Percentiles rank a stretch among this genome's conserved stretches.
Evolutionary conservation across 345 rosid species (phyloP).

Genomic region (Mallotus nudiflorus): DNA sequence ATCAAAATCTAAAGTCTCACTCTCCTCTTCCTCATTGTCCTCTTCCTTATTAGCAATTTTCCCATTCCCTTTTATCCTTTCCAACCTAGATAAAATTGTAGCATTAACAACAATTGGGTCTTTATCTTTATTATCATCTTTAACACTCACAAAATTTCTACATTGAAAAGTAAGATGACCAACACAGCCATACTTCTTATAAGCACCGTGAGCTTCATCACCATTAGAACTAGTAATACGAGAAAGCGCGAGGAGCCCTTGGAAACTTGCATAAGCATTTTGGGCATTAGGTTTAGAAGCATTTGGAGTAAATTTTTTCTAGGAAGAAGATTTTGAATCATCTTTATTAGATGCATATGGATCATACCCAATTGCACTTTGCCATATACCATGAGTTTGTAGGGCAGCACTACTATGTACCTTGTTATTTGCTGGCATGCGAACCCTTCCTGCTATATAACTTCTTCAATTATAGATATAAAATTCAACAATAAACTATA

Average conservation of each 20-base stretch:
- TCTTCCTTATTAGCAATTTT: slow-evolving; percentile 44
- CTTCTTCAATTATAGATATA: slow-evolving; percentile 47
- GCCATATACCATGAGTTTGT: slow-evolving; percentile 99
- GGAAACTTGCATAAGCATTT: slow-evolving; percentile 79
- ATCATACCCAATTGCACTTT: slow-evolving; percentile 92
- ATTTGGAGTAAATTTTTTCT: slow-evolving; percentile 31
- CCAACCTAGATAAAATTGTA: slow-evolving; percentile 65
- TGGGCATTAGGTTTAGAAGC: slow-evolving; percentile 56
- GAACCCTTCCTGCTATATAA: slow-evolving; percentile 99
- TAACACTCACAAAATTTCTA: slow-evolving; percentile 76
- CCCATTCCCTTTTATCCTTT: slow-evolving; percentile 68
- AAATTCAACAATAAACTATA: too few relatives aligned
- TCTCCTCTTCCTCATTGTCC: slow-evolving; percentile 67
- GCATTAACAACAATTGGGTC: slow-evolving; percentile 59
- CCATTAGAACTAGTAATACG: slow-evolving; percentile 71
- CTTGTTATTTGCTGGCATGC: slow-evolving; percentile 99
- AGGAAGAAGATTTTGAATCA: slow-evolving; percentile 54
- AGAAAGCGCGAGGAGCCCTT: slow-evolving; percentile 83
- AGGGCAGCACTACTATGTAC: slow-evolving; percentile 98
- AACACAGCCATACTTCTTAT: slow-evolving; percentile 90
- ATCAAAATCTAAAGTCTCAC: slow-evolving; percentile 78
- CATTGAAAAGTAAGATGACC: slow-evolving; percentile 93
- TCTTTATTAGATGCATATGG: slow-evolving; percentile 94
- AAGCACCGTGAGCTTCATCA: slow-evolving; percentile 86
- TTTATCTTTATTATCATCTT: slow-evolving; percentile 68